These are phyloP conservation scores for Thamnidium elegans DNA, from an alignment of 192 early-diverging fungal species.

Conservation along the genomic window DNA sequence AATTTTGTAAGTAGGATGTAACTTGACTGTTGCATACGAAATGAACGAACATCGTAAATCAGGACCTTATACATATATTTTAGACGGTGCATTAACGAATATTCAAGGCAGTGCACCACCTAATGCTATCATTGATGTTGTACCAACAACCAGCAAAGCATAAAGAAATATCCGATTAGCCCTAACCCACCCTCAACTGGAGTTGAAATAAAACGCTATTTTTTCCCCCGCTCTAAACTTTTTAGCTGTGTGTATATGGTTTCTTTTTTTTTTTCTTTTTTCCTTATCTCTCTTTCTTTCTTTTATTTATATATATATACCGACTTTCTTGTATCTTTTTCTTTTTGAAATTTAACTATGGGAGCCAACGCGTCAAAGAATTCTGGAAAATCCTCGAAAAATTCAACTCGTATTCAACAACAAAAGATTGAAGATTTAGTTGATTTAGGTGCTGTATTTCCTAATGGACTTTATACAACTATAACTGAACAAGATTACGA, in stretches of 20 bases:
- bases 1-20: conserved; percentile 42
- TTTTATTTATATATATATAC: not conserved
- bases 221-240: no score
- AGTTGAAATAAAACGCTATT: no score
- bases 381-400: not conserved
- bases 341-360: conserved; percentile 10
- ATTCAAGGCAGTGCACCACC: conserved; percentile 45
- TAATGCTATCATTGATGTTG: conserved; percentile 21
- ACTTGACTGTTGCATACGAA: conserved; percentile 54
- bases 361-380: conserved; percentile 35
- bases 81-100: conserved; percentile 53
- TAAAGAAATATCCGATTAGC: not conserved
- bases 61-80: conserved; percentile 55
- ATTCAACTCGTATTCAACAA: conserved; percentile 4
- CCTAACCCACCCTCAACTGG: not conserved
- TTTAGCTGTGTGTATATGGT: not conserved
- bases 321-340: not conserved
- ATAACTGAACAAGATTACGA: conserved; percentile 75
- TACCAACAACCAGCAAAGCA: not conserved
- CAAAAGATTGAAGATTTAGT: conserved; percentile 38
- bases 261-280: not conserved
- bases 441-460: conserved; percentile 63
- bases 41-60: conserved; percentile 43
- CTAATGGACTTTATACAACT: conserved; percentile 65
- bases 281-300: not conserved